Evolutionary conservation across 176 grass and related monocot genomes (phyloP).

Genomic region (Oryza nivara): DNA sequence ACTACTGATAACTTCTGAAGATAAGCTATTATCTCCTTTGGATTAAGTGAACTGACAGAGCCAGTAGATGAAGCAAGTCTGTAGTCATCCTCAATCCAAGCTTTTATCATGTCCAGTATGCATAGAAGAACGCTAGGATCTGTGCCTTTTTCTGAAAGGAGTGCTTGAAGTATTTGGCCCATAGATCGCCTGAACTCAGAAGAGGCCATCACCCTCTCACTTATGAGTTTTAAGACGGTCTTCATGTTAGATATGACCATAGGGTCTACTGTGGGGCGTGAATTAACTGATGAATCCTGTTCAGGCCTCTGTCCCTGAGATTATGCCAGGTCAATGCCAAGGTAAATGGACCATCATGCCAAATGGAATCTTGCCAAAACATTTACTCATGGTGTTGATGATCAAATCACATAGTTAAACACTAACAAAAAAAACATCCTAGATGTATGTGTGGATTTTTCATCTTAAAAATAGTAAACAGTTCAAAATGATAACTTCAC

Average conservation of each 20-base stretch:
- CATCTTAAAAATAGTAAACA: not conserved
- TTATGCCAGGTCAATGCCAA: conserved; percentile 30
- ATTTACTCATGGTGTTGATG: not conserved
- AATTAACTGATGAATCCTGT: conserved; percentile 78
- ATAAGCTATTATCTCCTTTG: conserved; percentile 90
- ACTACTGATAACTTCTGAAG: conserved; percentile 94
- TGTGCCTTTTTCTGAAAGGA: conserved; percentile 87
- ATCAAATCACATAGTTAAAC: conserved; percentile 19
- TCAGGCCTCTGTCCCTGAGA: conserved; percentile 89
- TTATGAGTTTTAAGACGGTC: conserved; percentile 78
- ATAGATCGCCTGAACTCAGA: conserved; percentile 82
- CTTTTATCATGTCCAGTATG: conserved; percentile 86
- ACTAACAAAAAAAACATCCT: not conserved
- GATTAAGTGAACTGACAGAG: conserved; percentile 59
- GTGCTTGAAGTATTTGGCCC: conserved; percentile 74
- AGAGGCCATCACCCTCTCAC: conserved; percentile 85
- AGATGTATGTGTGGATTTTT: not conserved
- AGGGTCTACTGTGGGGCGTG: conserved; percentile 66
- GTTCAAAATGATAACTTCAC: not conserved
- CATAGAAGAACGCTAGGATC: conserved; percentile 84
- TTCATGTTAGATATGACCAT: conserved; percentile 89
- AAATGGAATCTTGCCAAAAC: not conserved
- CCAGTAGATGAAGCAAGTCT: conserved; percentile 60
- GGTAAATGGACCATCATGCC: not conserved
- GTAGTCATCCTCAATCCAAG: conserved; percentile 91